Base-by-base conservation (phyloP, 441 rosid species). In the Aquilaria agallochum region DNA sequence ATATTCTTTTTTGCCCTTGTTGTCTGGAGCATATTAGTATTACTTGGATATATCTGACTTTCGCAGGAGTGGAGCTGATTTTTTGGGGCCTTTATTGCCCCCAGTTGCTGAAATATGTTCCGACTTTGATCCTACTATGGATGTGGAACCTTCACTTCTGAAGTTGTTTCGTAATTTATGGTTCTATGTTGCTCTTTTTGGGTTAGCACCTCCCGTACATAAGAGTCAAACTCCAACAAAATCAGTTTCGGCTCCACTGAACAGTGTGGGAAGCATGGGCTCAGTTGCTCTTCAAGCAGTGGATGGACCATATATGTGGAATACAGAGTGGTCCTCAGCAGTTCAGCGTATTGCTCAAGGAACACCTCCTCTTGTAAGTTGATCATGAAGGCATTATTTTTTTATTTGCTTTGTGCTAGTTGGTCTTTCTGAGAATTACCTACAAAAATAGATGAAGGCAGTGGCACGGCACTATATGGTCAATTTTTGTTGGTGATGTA, bases 301-400 rank as follows among this genome's bases (percentile, higher is more conserved):
- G 67, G 77, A 71, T 68, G 99, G 99, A 68, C 98, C 99, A 42
- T 95, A 95, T 66, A 83, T 95, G 99, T 95, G 98, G 98, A 84
- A 83, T 68, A 55, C 69, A 59, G 75, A 74, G 59, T 95, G 99
- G 99, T 76, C 84, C 58, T 72, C 88, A 72, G 98, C 99, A 55
- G 92, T 90, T 71, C 85, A 90, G 78, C 89, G 74, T 47, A 92
- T 95, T 80, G 92, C 99, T 72, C 96, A 76, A 80, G 98, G 99
- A 77, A 90, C 99, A 67, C 99, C 99, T 74, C 94, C 99, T 59
- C 97, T 95, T 76, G 99, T 95, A 85, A 86, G 98, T 83, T 65
- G 63, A 71, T 69, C 60, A 67, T 58, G 53, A 76, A 49, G 36
- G 67, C 50, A 45, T 50, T 55, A 50, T 58, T 70, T 54, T 67